Evolutionary conservation across 805 yeast species (phyloP), one percentile per base, ranked within the genome.

Genomic region (Candida berthetii): DNA sequence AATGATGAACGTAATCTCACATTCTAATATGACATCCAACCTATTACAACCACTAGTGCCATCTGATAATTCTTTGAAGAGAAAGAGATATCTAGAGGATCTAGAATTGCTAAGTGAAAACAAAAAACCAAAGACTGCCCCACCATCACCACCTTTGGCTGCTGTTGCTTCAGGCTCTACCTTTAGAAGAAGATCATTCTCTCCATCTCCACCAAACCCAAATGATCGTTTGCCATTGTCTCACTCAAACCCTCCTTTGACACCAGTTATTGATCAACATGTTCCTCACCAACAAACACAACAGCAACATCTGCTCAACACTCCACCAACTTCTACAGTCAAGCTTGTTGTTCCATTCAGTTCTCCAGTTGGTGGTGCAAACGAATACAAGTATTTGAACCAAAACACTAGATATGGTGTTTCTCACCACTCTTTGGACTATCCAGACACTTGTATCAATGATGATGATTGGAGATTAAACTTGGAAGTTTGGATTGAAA

Each of bases 121-220:
- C 39, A 70, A 71, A 50, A 56, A 71, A 38, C 60, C 72, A n/a
- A 60, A 66, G 50, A 69, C 74, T 9, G 74, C 74, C 4, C 74
- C 75, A 28, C 71, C 74, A 11, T 66, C 71, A 15, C 66, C 67
- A 10, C 69, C 66, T n/a, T 52, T 53, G 20, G 44, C 39, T 27
- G 4, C 44, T 9, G 24, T 35, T 14, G 39, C 33, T 36, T 22
- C 24, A 22, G 11, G n/a, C 11, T 27, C 29, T 5, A 13, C n/a
- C 8, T 27, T 27, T 13, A 48, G 50, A 44, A 42, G 53, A 39
- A 48, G 52, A 46, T 52, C 59, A 3, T 42, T 48, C n/a, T 52
- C 57, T 6, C 54, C 56, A 37, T 41, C 48, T 8, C 50, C 54
- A 9, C 43, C 47, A 13, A 36, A 27, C 15, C 16, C 14, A 14